These are phyloP conservation scores for Hirschioporus abietinus DNA, from an alignment of 768 basidiomycete genomes.

Conservation along the genomic window DNA sequence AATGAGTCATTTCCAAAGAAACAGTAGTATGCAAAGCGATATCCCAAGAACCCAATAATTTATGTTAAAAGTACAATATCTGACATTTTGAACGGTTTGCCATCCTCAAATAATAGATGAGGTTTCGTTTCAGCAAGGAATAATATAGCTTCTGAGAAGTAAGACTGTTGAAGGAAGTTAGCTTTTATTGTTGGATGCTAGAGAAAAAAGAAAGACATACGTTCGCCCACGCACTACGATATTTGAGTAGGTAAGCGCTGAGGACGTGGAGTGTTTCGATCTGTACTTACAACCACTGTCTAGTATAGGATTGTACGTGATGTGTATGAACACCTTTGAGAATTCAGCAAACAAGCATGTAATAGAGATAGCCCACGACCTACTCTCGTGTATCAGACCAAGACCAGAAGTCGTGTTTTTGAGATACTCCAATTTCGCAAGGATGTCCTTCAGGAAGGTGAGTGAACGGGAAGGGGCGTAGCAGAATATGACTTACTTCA, in stretches of 20 bases:
- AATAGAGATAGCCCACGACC: not conserved
- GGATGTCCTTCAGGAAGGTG: not conserved
- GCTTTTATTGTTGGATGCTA: not conserved
- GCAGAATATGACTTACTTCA: not conserved
- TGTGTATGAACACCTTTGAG: slow-evolving; percentile 1
- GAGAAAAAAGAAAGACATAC: not conserved
- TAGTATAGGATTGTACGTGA: not conserved
- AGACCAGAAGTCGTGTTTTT: slow-evolving; percentile 4
- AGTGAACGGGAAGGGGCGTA: not conserved
- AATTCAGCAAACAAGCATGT: not conserved
- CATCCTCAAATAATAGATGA: slow-evolving; percentile 2
- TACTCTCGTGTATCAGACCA: slow-evolving; percentile 3
- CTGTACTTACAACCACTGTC: slow-evolving; percentile 2
- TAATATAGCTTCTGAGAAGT: slow-evolving; percentile 3
- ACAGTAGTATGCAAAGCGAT: no score
- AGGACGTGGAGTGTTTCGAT: not conserved
- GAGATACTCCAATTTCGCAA: slow-evolving; percentile 1
- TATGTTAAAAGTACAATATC: not conserved
- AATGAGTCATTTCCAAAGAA: no score
- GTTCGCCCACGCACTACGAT: slow-evolving; percentile 2
- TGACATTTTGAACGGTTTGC: slow-evolving; percentile 1
- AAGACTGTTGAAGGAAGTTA: not conserved
- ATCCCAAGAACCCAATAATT: no score
- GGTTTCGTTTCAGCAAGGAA: slow-evolving; percentile 2
- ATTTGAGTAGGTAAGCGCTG: not conserved